These are phyloP conservation scores for Penicillium sp. DNA, from an alignment of 2,329 filamentous ascomycete genomes.

Conservation along the genomic window DNA sequence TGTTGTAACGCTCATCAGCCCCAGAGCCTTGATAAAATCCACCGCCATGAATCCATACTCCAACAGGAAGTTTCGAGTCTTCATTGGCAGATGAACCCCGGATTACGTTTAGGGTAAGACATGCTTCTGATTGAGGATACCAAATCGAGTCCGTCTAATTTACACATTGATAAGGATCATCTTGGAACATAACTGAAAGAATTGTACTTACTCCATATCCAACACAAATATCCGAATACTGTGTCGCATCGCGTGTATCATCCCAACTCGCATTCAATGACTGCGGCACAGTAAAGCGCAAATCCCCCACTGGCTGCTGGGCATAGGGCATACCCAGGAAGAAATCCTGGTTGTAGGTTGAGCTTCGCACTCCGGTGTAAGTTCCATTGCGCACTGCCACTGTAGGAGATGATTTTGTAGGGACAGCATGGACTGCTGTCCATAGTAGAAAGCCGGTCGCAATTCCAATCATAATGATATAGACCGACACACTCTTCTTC, in stretches of 20 bases:
- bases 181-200: neutral
- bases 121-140: conserved; percentile 52
- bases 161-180: neutral
- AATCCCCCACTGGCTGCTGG: conserved; percentile 51
- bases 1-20: conserved; percentile 60
- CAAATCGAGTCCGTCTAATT: conserved; percentile 34
- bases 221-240: conserved; percentile 50
- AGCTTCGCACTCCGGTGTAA: conserved; percentile 44
- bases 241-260: conserved; percentile 42
- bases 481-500: neutral
- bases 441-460: conserved; percentile 15
- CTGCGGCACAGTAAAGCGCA: conserved; percentile 55
- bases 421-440: conserved; percentile 18
- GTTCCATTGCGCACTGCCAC: conserved; percentile 48
- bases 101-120: conserved; percentile 62
- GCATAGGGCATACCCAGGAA: conserved; percentile 60
- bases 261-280: conserved; percentile 49
- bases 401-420: conserved; percentile 27
- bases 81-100: conserved; percentile 45
- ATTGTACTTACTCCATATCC: conserved; percentile 48
- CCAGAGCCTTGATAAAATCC: conserved; percentile 52
- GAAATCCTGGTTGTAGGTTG: conserved; percentile 49
- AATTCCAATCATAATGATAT: conserved; percentile 5
- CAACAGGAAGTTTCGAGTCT: conserved; percentile 51
- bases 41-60: conserved; percentile 62